Evolutionary conservation across 805 yeast genomes (phyloP), one percentile per base, ranked within the genome.

Genomic region (Hermanozyma aechmeae): DNA sequence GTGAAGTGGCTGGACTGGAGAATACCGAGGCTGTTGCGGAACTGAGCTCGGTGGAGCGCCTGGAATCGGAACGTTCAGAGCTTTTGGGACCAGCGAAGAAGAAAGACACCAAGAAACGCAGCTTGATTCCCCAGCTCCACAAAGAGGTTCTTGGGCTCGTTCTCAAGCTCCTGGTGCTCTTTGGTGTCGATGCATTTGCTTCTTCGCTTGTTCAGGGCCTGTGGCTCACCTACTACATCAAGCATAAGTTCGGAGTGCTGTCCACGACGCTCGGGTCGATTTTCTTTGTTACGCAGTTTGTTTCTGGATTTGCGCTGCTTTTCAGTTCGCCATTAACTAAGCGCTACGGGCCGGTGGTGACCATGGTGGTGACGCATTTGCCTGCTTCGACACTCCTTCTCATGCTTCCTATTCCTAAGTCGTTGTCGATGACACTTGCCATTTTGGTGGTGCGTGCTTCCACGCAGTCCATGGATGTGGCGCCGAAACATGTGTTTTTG

Each of bases 401-500:
- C 10, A 25, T 60, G 13, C 52, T 62, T 15, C 66, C 72, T 7
- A 33, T 63, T 10, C 67, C 71, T 4, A 32, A 43, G 3, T 46
- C 53, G 15, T 40, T 61, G 19, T 26, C 31, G 3, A 26, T 49
- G 8, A 54, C 68, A 34, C 33, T 61, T 28, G 38, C 50, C 10
- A 43, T 58, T 4, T 34, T 58, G 24, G 37, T 61, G 3, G 33
- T 54, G 10, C 50, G 71, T 41, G 56, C 66, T 1, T 39, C 53
- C 3, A 58, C 66, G 20, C 64, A 65, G 37, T 48, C 65, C 15
- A 65, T 67, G 71, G 73, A 67, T 35, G 51, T 59, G 16, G 68
- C 71, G 1, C 65, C 72, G 7, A 67, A 67, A 31, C 66, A 62
- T 27, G 68, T 66, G 4, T 65, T 66, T 35, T 48, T 65, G 14